Percentiles rank a stretch among this genome's conserved stretches.
phyloP scores from a whole-genome alignment of 176 grass and related monocot genomes.

The Eleusine coracana region DNA sequence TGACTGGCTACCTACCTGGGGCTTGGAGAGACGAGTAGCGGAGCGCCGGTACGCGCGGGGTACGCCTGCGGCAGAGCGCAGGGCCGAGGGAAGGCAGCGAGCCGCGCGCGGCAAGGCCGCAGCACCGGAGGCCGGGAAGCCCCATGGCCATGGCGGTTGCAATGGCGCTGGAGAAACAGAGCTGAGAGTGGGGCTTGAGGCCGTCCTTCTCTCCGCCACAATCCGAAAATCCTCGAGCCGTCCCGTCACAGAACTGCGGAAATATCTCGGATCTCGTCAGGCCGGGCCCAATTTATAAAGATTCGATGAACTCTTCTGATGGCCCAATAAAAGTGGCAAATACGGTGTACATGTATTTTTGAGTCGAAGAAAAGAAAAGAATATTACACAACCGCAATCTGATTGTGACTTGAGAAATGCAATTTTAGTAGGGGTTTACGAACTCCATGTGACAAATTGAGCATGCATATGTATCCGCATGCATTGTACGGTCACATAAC shows the following conservation, averaged over 20 bases:
- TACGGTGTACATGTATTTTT: too few species aligned
- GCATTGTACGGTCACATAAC: background rate
- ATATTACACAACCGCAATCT: background rate
- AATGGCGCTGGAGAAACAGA: background rate
- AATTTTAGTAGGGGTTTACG: background rate
- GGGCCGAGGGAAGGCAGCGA: conserved; percentile 17
- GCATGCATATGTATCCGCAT: background rate
- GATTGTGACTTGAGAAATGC: background rate
- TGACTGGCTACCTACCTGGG: conserved; percentile 30
- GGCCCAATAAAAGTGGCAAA: background rate
- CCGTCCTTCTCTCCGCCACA: background rate
- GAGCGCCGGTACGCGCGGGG: conserved; percentile 4
- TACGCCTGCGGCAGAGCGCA: conserved; percentile 2
- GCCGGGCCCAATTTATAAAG: background rate
- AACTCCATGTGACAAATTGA: background rate
- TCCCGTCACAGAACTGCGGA: background rate
- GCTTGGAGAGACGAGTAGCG: conserved; percentile 56
- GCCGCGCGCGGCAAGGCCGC: conserved; percentile 19
- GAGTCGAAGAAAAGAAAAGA: background rate
- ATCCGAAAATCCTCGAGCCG: background rate
- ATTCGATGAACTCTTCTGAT: background rate
- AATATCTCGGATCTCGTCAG: conserved; percentile 31
- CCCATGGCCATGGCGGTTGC: conserved; percentile 47
- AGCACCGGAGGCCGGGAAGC: conserved; percentile 37
- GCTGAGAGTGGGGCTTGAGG: background rate